Percentiles rank a stretch among this genome's conserved stretches.
Evolutionary conservation across 805 yeast genomes (phyloP).

Genomic region (Nakazawaea ishiwadae): DNA sequence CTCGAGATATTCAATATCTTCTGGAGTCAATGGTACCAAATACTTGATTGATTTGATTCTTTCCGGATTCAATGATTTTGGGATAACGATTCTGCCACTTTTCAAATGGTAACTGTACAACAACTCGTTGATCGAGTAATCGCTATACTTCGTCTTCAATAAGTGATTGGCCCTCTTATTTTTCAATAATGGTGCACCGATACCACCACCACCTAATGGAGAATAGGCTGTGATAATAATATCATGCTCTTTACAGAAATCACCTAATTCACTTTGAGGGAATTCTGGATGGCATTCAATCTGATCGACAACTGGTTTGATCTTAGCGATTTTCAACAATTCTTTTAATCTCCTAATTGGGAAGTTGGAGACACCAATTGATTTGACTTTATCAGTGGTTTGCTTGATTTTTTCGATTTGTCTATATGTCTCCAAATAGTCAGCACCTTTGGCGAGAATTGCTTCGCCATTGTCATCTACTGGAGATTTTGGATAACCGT

Average conservation of each 20-base stretch:
- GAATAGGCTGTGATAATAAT: conserved; percentile 34
- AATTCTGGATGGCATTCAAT: conserved; percentile 40
- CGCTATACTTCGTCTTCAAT: conserved; percentile 56
- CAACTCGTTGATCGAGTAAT: conserved; percentile 49
- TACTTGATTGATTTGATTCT: conserved; percentile 43
- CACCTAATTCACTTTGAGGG: conserved; percentile 28
- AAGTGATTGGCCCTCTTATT: conserved; percentile 28
- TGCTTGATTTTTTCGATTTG: conserved; percentile 28
- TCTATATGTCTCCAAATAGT: conserved; percentile 29
- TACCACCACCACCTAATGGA: conserved; percentile 36
- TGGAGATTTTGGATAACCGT: conserved; percentile 14
- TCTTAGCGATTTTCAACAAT: conserved; percentile 28
- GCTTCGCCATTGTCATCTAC: conserved; percentile 21
- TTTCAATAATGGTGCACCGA: conserved; percentile 33
- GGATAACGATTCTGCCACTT: conserved; percentile 57
- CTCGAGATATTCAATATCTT: conserved; percentile 25
- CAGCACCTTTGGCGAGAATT: conserved; percentile 27
- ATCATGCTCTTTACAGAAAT: conserved; percentile 26
- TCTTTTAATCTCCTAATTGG: conserved; percentile 26
- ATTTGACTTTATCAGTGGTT: conserved; percentile 31
- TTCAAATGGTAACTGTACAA: conserved; percentile 59
- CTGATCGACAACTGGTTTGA: conserved; percentile 39
- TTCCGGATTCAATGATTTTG: conserved; percentile 66
- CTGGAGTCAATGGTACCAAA: conserved; percentile 30
- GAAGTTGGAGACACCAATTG: conserved; percentile 43